Evolutionary conservation across 2,329 filamentous ascomycete species (phyloP).

Genomic region (Hymenoscyphus albidus): DNA sequence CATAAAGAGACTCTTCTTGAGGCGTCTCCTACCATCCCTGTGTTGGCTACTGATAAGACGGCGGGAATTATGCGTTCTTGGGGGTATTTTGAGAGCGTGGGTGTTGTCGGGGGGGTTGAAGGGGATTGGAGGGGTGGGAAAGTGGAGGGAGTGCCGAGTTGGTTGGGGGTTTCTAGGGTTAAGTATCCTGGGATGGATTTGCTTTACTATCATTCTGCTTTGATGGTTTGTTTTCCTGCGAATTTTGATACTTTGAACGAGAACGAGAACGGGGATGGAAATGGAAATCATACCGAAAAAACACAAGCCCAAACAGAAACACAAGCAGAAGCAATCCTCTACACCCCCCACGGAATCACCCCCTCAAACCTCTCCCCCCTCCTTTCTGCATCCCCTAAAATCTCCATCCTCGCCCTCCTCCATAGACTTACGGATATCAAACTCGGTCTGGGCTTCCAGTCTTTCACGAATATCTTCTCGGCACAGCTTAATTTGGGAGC

Average conservation of each 20-base stretch:
- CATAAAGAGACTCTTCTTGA: slow-evolving; percentile 57
- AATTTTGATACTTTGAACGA: too few relatives aligned
- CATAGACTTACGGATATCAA: slow-evolving; percentile 62
- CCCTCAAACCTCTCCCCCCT: slow-evolving; percentile 44
- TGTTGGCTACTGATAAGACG: slow-evolving; percentile 58
- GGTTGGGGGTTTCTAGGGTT: slow-evolving; percentile 59
- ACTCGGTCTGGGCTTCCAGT: slow-evolving; percentile 6
- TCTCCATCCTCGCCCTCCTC: slow-evolving; percentile 55
- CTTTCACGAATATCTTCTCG: slow-evolving; percentile 19
- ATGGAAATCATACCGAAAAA: too few relatives aligned
- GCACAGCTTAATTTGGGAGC: slow-evolving; percentile 63
- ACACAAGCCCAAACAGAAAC: neutral
- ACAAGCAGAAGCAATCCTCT: slow-evolving; percentile 54
- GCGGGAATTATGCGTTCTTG: slow-evolving; percentile 53
- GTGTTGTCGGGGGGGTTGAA: slow-evolving; percentile 30
- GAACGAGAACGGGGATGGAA: too few relatives aligned
- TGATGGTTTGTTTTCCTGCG: slow-evolving; percentile 52
- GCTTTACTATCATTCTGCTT: slow-evolving; percentile 58
- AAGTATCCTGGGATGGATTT: slow-evolving; percentile 48
- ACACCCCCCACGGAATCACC: slow-evolving; percentile 60
- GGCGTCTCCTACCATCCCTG: slow-evolving; percentile 49
- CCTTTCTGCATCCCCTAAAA: slow-evolving; percentile 40
- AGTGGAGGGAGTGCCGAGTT: slow-evolving; percentile 46
- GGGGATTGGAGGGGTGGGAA: slow-evolving; percentile 34
- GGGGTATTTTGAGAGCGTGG: slow-evolving; percentile 56